Conservation (phyloP, 2,329 filamentous ascomycete genomes). For the Clonostachys chloroleuca region DNA sequence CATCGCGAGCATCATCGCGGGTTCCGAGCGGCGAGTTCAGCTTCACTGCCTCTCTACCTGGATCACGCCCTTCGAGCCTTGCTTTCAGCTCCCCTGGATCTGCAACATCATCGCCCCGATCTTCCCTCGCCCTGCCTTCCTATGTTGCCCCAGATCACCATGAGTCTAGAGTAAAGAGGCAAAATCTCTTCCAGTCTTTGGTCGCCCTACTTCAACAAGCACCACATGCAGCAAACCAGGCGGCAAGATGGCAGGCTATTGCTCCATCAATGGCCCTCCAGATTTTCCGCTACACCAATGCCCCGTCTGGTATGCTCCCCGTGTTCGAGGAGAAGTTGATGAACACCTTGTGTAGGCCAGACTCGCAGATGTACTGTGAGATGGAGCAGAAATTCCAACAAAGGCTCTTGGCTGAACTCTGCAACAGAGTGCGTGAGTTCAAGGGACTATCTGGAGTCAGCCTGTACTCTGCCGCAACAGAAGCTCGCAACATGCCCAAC, state of each 20-base stretch:
- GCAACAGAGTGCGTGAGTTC: constrained; percentile 45
- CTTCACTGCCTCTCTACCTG: constrained; percentile 34
- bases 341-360: constrained; percentile 34
- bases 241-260: constrained; percentile 46
- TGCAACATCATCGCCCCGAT: constrained; percentile 33
- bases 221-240: constrained; percentile 30
- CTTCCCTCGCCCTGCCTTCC: constrained; percentile 37
- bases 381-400: constrained; percentile 44
- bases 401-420: constrained; percentile 43
- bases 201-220: constrained; percentile 51
- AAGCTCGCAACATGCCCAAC: constrained; percentile 16
- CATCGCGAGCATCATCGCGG: background rate
- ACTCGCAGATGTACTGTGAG: constrained; percentile 38
- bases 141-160: constrained; percentile 28
- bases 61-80: constrained; percentile 45
- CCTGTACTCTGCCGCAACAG: constrained; percentile 51
- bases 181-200: constrained; percentile 46
- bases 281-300: constrained; percentile 52
- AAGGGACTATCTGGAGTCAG: constrained; percentile 45
- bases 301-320: constrained; percentile 39
- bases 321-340: constrained; percentile 45
- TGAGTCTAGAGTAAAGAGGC: constrained; percentile 37
- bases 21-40: constrained; percentile 30
- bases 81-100: constrained; percentile 45
- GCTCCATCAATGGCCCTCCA: constrained; percentile 50